Percentiles rank a stretch among this genome's conserved stretches.
phyloP scores from a whole-genome alignment of 306 rosid genomes.

The Vicia faba region DNA sequence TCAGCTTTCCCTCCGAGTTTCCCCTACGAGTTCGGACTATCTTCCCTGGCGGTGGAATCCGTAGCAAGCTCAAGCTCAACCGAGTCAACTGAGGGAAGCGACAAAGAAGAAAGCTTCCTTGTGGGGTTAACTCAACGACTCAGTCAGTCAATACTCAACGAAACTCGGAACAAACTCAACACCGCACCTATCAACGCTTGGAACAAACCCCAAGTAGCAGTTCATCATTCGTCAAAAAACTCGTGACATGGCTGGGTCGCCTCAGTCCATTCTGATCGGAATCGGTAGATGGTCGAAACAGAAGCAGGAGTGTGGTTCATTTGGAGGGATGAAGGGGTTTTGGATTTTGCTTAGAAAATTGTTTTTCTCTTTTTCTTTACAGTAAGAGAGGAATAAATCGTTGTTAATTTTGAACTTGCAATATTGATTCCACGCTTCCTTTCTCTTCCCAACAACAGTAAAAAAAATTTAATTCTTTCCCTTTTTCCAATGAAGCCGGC shows the following conservation, averaged over 20 bases:
- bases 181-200: not conserved
- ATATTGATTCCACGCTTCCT: too few relatives aligned
- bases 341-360: too few relatives aligned
- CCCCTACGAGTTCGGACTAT: constrained; percentile 57
- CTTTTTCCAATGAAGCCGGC: too few relatives aligned
- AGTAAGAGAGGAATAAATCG: too few relatives aligned
- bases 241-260: constrained; percentile 58
- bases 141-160: constrained; percentile 52
- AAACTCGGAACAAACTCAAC: constrained; percentile 42
- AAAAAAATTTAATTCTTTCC: too few relatives aligned
- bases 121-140: constrained; percentile 64
- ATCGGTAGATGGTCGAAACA: constrained; percentile 79
- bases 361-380: too few relatives aligned
- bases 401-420: too few relatives aligned
- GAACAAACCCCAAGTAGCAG: too few relatives aligned
- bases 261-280: constrained; percentile 76
- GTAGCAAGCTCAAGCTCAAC: constrained; percentile 51
- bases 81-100: constrained; percentile 58
- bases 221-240: not conserved
- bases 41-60: constrained; percentile 38
- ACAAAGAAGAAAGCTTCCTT: constrained; percentile 65
- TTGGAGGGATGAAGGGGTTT: too few relatives aligned
- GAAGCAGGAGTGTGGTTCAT: too few relatives aligned
- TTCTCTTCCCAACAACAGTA: too few relatives aligned
- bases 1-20: constrained; percentile 63